phyloP scores from a whole-genome alignment of 192 early-diverging fungal species.

The Umbelopsis sp. region DNA sequence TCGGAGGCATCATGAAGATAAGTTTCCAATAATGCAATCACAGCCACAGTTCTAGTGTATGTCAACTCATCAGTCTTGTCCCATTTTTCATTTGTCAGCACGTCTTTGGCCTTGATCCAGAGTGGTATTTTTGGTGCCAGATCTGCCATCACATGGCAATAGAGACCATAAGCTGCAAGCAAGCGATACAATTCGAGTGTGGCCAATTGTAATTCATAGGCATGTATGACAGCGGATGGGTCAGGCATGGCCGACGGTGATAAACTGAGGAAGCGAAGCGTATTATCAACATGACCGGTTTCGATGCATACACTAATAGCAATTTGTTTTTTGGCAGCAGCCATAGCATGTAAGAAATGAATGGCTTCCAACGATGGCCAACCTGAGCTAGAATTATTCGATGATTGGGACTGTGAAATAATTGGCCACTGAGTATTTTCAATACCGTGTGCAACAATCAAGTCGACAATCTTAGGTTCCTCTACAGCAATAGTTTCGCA shows the following conservation, averaged over 20 bases:
- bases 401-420: constrained; percentile 14
- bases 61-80: background rate
- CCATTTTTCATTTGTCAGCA: background rate
- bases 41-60: constrained; percentile 24
- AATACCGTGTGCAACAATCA: constrained; percentile 38
- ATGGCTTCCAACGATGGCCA: constrained; percentile 32
- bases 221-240: constrained; percentile 6
- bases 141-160: constrained; percentile 47
- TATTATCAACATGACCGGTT: constrained; percentile 40
- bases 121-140: constrained; percentile 31
- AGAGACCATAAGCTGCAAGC: constrained; percentile 52
- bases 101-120: constrained; percentile 26
- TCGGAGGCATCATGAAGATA: constrained; percentile 47
- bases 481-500: constrained; percentile 50
- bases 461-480: constrained; percentile 44
- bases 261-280: constrained; percentile 47
- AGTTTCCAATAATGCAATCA: constrained; percentile 30
- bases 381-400: background rate
- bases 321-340: constrained; percentile 42
- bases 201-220: constrained; percentile 40
- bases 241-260: constrained; percentile 31
- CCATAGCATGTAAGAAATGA: constrained; percentile 38
- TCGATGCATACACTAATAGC: constrained; percentile 41
- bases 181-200: constrained; percentile 45
- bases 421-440: constrained; percentile 49